Evolutionary conservation across 2,329 filamentous ascomycete species (phyloP).

Genomic region (Fusarium pilosicola): DNA sequence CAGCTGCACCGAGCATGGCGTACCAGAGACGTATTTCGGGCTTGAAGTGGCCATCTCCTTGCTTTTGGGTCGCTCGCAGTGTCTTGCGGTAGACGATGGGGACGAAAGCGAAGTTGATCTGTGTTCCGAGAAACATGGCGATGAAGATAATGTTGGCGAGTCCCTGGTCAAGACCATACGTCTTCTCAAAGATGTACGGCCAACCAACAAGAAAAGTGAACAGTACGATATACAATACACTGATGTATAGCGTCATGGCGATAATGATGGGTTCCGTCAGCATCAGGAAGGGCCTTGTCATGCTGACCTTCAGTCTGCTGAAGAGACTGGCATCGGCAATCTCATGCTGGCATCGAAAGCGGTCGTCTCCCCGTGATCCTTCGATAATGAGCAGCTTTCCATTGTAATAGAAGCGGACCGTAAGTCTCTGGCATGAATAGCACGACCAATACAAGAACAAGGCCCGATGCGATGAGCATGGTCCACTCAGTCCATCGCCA

Average conservation of each 20-base stretch:
- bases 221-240: conserved; percentile 62
- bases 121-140: conserved; percentile 55
- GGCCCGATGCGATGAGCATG: conserved; percentile 69
- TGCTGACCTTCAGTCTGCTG: conserved; percentile 59
- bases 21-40: conserved; percentile 56
- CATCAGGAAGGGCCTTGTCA: conserved; percentile 54
- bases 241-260: conserved; percentile 60
- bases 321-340: conserved; percentile 61
- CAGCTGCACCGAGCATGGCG: conserved; percentile 55
- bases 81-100: conserved; percentile 50
- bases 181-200: conserved; percentile 58
- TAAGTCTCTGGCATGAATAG: conserved; percentile 75
- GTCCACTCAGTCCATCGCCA: conserved; percentile 76
- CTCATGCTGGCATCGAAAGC: conserved; percentile 72
- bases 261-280: conserved; percentile 52
- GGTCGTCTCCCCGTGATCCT: conserved; percentile 69
- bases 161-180: conserved; percentile 54
- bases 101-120: conserved; percentile 47
- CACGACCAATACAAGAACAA: conserved; percentile 65
- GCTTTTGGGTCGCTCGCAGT: conserved; percentile 36
- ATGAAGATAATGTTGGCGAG: conserved; percentile 57
- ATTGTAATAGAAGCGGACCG: conserved; percentile 62
- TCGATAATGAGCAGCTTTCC: conserved; percentile 68
- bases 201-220: conserved; percentile 65
- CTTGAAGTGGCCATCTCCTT: conserved; percentile 35